Base-by-base conservation (phyloP, 2,329 filamentous ascomycete genomes). In the Colletotrichum gigasporum region DNA sequence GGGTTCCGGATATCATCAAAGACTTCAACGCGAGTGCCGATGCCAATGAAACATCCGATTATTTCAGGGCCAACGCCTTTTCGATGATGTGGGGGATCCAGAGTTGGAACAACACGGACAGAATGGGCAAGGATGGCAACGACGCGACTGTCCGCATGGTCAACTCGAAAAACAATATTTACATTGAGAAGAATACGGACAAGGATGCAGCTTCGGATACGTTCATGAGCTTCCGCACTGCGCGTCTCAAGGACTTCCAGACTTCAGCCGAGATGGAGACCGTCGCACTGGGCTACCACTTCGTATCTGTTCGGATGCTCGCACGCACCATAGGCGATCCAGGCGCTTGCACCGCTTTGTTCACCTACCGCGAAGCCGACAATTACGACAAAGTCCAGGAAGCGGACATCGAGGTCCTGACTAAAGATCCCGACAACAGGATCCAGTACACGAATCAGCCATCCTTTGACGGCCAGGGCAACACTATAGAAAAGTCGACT, bases 361-460 rank as follows among this genome's bases (percentile, higher is more conserved):
- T 87, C 73, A 85, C 83, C 4, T 87, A 85, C 72, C 75, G 76
- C 20, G 74, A 79, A 60, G 70, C 69, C 4, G 71, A 73, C 12
- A 71, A 76, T 5, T 73, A 79, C 4, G 71, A 74, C 3, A 60
- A 75, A 16, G 76, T 85, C 12, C 82, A 85, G 64, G 84, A 86
- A 70, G 78, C 83, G 4, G 84, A 87, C 68, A 75, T 87, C 24
- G 84, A 87, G 73, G 77, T 86, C 50, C 76, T 85, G 50, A 86
- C 84, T 2, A 71, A 73, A 24, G 82, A 83, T 60, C 78, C 80
- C 2, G 73, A 70, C 22, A 69, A 80, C 59, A 74, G 73, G 35
- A 74, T 86, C 35, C 82, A 85, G 65, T 89, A 87, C 74, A 89
- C 87, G 12, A 90, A 90, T 71, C 87, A 90, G 71, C 87, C 87